Base-by-base conservation (phyloP, 192 early-diverging fungal species). In the Podila minutissima region DNA sequence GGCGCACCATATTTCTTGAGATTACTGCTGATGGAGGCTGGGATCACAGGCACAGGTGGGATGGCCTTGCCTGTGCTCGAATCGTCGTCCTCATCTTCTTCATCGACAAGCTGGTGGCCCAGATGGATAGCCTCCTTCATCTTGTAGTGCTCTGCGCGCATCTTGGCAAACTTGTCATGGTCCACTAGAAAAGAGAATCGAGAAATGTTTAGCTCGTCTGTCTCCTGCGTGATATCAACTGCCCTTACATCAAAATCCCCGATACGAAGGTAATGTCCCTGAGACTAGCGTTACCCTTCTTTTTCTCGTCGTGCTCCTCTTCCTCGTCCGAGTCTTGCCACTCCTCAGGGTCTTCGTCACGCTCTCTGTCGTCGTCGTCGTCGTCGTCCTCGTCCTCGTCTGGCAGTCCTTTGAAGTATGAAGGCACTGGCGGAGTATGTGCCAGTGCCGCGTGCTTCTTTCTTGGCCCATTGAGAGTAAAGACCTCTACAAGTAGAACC, bases 101-200 rank as follows among this genome's bases (percentile, higher is more conserved):
- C 83, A 4, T 91, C 87, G 31, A 87, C 75, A 35, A 91, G 53
- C 37, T 86, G 78, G 46, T 78, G 83, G 12, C 82, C 83, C 48
- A 88, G 81, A 67, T 84, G 65, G 64, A 95, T 74, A 31, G 92
- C 93, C 11, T 88, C 85, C 66, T 89, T 90, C 94, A 96, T 96
- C 71, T 97, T 93, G 84, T 99, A 99, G 75, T 99, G 98, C 60
- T 92, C 79, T 10, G 93, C 83, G 63, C 98, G 88, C 79, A 94
- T 78, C 66, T 87, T 85, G 51, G 87, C 88, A 83, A 99, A 99
- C 79, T 88, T 85, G 59, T 89, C 86, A 67, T 92, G 93, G 51
- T 87, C 89, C 24, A 88, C 86, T 66, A 86, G 33, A 83, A 46
- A 17, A 0, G 38, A 46, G 41, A 10, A 46, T 46, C 41, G 4